Conservation (phyloP, 345 rosid genomes). For the Salix caprea region DNA sequence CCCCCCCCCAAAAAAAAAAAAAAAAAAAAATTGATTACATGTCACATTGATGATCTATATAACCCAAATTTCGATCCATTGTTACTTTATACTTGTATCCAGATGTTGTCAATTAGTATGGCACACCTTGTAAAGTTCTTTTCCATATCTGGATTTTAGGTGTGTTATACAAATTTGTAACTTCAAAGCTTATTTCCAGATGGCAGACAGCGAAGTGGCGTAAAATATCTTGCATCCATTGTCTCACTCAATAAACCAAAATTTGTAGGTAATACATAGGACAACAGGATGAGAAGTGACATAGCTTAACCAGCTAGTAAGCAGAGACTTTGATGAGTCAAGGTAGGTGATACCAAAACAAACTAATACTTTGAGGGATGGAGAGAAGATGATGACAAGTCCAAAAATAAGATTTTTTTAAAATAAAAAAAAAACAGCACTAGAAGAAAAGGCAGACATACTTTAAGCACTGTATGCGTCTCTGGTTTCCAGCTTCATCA, state of each 20-base stretch:
- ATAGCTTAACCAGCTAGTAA: not conserved
- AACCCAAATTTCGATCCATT: not conserved
- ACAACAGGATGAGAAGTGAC: not conserved
- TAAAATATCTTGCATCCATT: not conserved
- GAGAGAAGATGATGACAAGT: not conserved
- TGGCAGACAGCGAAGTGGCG: not conserved
- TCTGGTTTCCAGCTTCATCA: slow-evolving; percentile 99
- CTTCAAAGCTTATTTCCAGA: not conserved
- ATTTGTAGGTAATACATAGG: not conserved
- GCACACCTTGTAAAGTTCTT: not conserved
- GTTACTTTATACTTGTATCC: not conserved
- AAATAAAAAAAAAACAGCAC: not conserved
- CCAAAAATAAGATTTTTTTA: not conserved
- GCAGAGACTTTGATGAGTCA: not conserved
- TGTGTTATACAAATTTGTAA: not conserved
- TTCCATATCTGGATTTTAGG: not conserved
- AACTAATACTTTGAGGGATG: not conserved
- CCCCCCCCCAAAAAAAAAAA: too few relatives aligned
- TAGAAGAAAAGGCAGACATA: slow-evolving; percentile 29
- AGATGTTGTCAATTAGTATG: not conserved
- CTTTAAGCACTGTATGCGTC: slow-evolving; percentile 98
- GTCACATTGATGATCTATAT: not conserved
- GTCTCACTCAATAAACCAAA: not conserved
- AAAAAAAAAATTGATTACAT: too few relatives aligned
- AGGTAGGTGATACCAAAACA: not conserved